Percentiles rank a stretch among this genome's conserved stretches.
Conservation (phyloP, 805 yeast species). For the Lipomyces yamanashiensis region DNA sequence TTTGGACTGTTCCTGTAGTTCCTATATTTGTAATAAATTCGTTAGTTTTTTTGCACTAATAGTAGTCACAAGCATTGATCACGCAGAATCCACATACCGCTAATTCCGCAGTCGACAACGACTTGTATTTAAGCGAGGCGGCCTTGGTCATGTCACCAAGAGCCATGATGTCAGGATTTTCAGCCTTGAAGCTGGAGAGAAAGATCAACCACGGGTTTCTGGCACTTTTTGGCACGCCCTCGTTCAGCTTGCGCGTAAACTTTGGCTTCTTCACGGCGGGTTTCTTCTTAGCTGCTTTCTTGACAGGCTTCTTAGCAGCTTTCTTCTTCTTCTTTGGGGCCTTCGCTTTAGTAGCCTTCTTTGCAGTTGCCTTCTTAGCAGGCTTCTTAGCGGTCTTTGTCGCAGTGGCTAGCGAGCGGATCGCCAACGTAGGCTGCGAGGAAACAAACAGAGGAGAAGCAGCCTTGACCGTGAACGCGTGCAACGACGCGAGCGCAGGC, state of each 20-base stretch:
- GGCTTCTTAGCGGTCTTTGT: slow-evolving; percentile 7
- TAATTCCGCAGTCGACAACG: slow-evolving; percentile 19
- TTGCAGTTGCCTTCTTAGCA: slow-evolving; percentile 2
- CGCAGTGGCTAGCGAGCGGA: slow-evolving; percentile 5
- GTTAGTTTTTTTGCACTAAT: neutral
- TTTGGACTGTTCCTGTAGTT: neutral
- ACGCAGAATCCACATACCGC: slow-evolving; percentile 1
- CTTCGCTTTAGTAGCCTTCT: slow-evolving; percentile 4
- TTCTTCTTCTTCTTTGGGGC: slow-evolving; percentile 19
- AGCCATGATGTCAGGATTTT: neutral
- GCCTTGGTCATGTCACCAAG: neutral
- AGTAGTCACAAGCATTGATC: neutral
- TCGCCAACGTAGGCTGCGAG: neutral
- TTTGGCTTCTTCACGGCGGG: neutral
- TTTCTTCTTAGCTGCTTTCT: slow-evolving; percentile 8
- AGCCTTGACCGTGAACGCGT: neutral
- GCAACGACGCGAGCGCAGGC: slow-evolving; percentile 2
- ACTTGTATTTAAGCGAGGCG: slow-evolving; percentile 2
- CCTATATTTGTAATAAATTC: neutral
- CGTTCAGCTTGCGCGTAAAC: neutral
- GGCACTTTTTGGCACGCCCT: slow-evolving; percentile 9
- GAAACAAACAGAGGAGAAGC: neutral
- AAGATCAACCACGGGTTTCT: slow-evolving; percentile 10
- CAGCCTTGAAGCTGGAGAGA: neutral
- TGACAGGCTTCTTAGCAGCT: slow-evolving; percentile 10